These are phyloP conservation scores for Neoascochyta sp. DNA, from an alignment of 2,329 filamentous ascomycete genomes.

Conservation along the genomic window DNA sequence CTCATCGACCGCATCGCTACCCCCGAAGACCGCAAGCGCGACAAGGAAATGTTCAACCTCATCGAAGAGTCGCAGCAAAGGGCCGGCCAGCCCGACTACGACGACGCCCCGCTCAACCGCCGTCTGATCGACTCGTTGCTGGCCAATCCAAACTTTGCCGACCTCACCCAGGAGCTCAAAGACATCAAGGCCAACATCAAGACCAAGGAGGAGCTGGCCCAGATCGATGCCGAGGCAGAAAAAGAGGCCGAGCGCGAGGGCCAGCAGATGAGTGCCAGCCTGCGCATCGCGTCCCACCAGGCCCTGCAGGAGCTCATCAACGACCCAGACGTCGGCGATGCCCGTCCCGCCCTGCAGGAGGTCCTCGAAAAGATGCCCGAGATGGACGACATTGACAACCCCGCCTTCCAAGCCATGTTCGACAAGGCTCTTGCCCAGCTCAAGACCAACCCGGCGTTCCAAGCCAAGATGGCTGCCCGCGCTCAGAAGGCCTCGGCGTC, in stretches of 20 bases:
- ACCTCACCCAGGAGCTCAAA: slow-evolving; percentile 25
- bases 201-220: slow-evolving; percentile 6
- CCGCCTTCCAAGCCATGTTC: slow-evolving; percentile 20
- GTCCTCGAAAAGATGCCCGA: slow-evolving; percentile 23
- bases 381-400: slow-evolving; percentile 14
- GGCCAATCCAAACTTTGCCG: slow-evolving; percentile 26
- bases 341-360: slow-evolving; percentile 18
- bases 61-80: slow-evolving; percentile 17
- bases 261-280: slow-evolving; percentile 13
- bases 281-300: slow-evolving; percentile 19
- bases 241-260: slow-evolving; percentile 13
- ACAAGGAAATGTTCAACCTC: slow-evolving; percentile 23
- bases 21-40: slow-evolving; percentile 18
- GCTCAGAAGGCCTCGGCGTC: slow-evolving; percentile 6
- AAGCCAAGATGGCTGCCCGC: slow-evolving; percentile 17
- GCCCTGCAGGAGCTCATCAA: slow-evolving; percentile 24
- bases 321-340: slow-evolving; percentile 26
- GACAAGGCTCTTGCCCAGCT: slow-evolving; percentile 22
- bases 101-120: slow-evolving; percentile 23
- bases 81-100: slow-evolving; percentile 25
- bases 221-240: slow-evolving; percentile 1
- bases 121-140: slow-evolving; percentile 29
- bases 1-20: slow-evolving; percentile 23
- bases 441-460: slow-evolving; percentile 15
- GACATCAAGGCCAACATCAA: slow-evolving; percentile 24